Evolutionary conservation across 306 rosid species (phyloP).

Genomic region (Prunus padus): DNA sequence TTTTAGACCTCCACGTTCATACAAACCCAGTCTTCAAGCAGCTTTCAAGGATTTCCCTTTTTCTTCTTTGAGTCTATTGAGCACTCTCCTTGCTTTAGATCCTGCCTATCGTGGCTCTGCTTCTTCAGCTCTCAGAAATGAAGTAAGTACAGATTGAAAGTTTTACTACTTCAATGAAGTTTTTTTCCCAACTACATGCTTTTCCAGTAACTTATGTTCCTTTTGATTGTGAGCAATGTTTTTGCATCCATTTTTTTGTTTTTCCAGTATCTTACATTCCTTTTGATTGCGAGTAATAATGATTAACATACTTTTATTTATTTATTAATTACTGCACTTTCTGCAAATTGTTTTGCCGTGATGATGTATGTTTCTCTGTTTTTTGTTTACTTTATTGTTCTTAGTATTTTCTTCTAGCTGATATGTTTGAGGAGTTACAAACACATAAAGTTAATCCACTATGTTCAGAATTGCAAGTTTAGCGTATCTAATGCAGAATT

Average conservation of each 20-base stretch:
- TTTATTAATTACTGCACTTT: neutral
- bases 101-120: conserved; percentile 78
- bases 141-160: conserved; percentile 39
- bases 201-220: neutral
- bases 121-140: conserved; percentile 61
- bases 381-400: neutral
- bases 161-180: neutral
- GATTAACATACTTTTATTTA: neutral
- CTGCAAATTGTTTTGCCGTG: neutral
- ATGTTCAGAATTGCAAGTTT: neutral
- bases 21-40: conserved; percentile 61
- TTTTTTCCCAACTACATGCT: neutral
- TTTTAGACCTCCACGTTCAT: conserved; percentile 69
- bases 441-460: neutral
- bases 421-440: neutral
- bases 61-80: conserved; percentile 68
- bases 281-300: neutral
- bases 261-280: too few species aligned
- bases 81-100: conserved; percentile 73
- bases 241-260: too few species aligned
- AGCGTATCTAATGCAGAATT: neutral
- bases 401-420: neutral
- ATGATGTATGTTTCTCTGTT: neutral
- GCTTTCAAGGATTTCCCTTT: conserved; percentile 62
- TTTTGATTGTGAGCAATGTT: neutral